Conservation (phyloP, 441 rosid species). For the Corymbia calophylla region DNA sequence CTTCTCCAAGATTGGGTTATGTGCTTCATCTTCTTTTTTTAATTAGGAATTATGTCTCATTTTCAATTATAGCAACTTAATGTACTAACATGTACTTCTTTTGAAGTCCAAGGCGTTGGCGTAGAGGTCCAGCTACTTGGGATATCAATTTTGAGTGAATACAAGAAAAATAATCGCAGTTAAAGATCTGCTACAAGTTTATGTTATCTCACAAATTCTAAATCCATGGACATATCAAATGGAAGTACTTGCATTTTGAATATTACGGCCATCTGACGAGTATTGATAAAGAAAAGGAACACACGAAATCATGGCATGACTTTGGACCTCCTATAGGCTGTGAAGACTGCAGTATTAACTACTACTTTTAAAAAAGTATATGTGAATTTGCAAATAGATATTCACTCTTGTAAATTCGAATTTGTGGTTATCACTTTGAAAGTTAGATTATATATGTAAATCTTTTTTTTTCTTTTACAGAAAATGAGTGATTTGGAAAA, state of each 20-base stretch:
- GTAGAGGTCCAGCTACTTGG: background rate
- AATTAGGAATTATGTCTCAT: no score
- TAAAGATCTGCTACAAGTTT: background rate
- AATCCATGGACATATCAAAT: background rate
- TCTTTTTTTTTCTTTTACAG: accelerated
- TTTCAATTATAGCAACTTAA: background rate
- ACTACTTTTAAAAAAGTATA: no score
- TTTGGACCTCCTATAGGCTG: background rate
- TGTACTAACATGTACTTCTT: background rate
- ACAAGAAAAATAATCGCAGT: background rate
- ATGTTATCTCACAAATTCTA: background rate
- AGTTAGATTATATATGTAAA: background rate
- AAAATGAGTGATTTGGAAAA: accelerated
- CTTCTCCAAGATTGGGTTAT: background rate
- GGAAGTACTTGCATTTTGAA: no score
- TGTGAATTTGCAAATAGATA: background rate
- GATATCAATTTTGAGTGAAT: background rate
- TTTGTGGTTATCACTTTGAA: accelerated
- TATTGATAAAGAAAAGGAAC: background rate
- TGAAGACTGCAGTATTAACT: background rate
- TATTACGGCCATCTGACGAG: background rate
- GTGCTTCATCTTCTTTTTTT: background rate
- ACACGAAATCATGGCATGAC: background rate
- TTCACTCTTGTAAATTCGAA: background rate
- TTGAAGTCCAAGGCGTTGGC: background rate